These are phyloP conservation scores for Filosporella fistucella DNA, from an alignment of 495 filamentous ascomycete species.

Conservation along the genomic window DNA sequence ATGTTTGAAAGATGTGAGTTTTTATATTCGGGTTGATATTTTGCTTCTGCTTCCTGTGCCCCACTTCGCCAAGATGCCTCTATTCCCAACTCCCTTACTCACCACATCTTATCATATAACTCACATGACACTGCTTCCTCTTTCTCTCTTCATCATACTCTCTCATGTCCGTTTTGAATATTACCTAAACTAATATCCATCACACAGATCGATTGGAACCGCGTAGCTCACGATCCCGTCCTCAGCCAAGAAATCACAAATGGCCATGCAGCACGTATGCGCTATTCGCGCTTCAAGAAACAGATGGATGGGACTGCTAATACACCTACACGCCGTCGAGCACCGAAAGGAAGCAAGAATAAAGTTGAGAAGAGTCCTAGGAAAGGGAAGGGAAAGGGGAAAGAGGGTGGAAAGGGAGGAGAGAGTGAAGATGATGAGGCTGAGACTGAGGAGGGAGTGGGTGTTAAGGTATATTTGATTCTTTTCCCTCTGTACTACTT, in stretches of 20 bases:
- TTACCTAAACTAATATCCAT: neutral
- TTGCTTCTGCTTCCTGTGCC: neutral
- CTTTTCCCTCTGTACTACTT: too few relatives aligned
- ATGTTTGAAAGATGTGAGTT: constrained; percentile 64
- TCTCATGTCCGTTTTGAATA: neutral
- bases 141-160: neutral
- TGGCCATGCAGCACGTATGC: constrained; percentile 79
- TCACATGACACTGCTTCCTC: neutral
- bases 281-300: constrained; percentile 64
- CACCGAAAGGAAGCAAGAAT: constrained; percentile 4
- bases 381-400: neutral
- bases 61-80: neutral
- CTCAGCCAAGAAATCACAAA: constrained; percentile 59
- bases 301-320: constrained; percentile 48
- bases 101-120: neutral
- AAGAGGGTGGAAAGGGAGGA: neutral
- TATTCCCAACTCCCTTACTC: neutral
- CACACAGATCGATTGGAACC: constrained; percentile 66
- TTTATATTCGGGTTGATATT: neutral
- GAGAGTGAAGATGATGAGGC: neutral
- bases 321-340: constrained; percentile 11
- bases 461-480: neutral
- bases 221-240: constrained; percentile 48
- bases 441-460: neutral
- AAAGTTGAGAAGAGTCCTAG: neutral